A percentile compares a stretch with the other conserved stretches of the same genome.
These are phyloP conservation scores for Macrolepiota albuminosa DNA, from an alignment of 768 basidiomycete species.

Conservation along the genomic window DNA sequence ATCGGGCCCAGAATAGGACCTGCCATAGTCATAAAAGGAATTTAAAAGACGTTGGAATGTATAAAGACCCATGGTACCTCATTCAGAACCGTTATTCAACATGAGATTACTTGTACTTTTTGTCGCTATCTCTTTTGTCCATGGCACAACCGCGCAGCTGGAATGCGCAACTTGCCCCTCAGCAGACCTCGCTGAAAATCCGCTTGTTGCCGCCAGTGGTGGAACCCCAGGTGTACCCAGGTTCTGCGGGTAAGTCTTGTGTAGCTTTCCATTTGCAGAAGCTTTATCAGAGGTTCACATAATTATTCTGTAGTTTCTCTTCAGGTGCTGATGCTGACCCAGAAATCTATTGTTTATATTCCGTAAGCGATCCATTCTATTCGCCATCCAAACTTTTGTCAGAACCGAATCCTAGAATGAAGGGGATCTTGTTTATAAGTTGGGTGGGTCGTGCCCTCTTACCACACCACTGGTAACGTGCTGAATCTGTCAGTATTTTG, in stretches of 20 bases:
- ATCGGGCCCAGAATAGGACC: neutral
- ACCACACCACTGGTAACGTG: neutral
- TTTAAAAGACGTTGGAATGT: neutral
- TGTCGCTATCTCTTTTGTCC: neutral
- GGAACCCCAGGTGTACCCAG: constrained; percentile 10
- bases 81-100: neutral
- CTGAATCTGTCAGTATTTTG: too few species aligned
- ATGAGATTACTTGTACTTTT: neutral
- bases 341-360: constrained; percentile 3
- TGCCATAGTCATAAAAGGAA: neutral
- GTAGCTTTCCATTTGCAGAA: neutral
- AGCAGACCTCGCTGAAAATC: constrained; percentile 3
- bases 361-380: neutral
- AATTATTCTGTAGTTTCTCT: neutral
- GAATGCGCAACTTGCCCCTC: constrained; percentile 11
- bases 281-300: neutral
- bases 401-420: neutral
- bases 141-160: neutral
- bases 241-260: constrained; percentile 7
- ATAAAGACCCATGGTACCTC: neutral
- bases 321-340: neutral
- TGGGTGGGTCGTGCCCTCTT: neutral
- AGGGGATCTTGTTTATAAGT: neutral
- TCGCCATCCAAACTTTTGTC: neutral
- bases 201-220: constrained; percentile 8